Evolutionary conservation across 495 filamentous ascomycete species (phyloP).

Genomic region (Neurospora tetrasperma): DNA sequence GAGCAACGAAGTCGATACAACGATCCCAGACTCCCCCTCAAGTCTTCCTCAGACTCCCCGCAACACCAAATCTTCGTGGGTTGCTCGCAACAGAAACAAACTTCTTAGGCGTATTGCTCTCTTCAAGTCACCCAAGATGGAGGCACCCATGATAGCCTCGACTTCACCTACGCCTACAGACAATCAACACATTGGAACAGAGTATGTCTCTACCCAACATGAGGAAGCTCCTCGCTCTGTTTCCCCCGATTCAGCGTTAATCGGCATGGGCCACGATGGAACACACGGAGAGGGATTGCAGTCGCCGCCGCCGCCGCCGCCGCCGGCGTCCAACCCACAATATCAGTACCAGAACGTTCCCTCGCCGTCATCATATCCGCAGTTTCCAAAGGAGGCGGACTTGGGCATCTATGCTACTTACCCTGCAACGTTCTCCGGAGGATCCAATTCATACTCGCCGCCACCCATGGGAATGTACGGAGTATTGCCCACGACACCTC

Average conservation of each 20-base stretch:
- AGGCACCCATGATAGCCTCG: not conserved
- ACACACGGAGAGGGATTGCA: not conserved
- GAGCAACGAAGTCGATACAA: not conserved
- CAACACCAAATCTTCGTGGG: not conserved
- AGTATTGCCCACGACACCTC: not conserved
- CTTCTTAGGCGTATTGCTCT: not conserved
- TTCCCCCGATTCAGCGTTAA: not conserved
- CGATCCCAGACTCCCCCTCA: not conserved
- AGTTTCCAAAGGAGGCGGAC: not conserved
- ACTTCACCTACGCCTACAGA: not conserved
- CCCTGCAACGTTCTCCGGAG: not conserved
- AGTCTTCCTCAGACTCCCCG: not conserved
- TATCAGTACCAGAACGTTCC: not conserved
- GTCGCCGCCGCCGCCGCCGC: not conserved
- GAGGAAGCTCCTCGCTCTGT: not conserved
- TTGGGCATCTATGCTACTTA: not conserved
- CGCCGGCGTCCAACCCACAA: not conserved
- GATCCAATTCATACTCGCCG: not conserved
- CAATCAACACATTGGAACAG: not conserved
- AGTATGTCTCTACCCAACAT: not conserved
- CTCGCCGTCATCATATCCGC: not conserved
- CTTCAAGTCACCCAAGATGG: not conserved
- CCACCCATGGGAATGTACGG: not conserved
- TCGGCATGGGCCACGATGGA: not conserved
- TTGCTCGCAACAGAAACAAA: not conserved